Conservation (phyloP, 148 eudicot species). For the Cornus kousa region DNA sequence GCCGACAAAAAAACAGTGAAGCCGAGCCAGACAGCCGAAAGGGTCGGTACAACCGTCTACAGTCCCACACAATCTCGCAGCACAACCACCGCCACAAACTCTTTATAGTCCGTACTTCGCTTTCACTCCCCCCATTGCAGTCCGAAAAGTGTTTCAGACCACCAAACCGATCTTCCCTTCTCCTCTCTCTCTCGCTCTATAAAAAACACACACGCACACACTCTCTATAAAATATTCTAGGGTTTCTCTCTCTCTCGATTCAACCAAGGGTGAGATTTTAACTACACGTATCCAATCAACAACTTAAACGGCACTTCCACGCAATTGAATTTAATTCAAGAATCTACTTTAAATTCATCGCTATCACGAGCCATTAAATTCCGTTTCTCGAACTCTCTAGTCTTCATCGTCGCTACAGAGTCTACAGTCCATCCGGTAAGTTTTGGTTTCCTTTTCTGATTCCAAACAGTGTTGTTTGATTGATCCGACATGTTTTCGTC, state of each 20-base stretch:
- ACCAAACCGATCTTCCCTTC: not conserved
- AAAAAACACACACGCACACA: not conserved
- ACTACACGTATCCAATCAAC: conserved; percentile 4
- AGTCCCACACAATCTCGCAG: not conserved
- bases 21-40: not conserved
- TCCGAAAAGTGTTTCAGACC: not conserved
- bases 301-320: conserved; percentile 8
- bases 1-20: not conserved
- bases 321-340: not conserved
- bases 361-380: not conserved
- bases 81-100: not conserved
- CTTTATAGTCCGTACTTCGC: not conserved
- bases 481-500: too few relatives aligned
- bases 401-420: not conserved
- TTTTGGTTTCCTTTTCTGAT: not conserved
- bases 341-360: not conserved
- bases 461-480: not conserved
- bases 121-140: not conserved
- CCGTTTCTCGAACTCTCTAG: not conserved
- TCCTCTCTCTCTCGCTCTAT: not conserved
- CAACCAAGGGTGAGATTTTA: not conserved
- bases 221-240: not conserved
- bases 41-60: not conserved
- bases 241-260: not conserved
- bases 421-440: not conserved